These are phyloP conservation scores for Iberis pinnata DNA, from an alignment of 345 rosid species.

Conservation along the genomic window DNA sequence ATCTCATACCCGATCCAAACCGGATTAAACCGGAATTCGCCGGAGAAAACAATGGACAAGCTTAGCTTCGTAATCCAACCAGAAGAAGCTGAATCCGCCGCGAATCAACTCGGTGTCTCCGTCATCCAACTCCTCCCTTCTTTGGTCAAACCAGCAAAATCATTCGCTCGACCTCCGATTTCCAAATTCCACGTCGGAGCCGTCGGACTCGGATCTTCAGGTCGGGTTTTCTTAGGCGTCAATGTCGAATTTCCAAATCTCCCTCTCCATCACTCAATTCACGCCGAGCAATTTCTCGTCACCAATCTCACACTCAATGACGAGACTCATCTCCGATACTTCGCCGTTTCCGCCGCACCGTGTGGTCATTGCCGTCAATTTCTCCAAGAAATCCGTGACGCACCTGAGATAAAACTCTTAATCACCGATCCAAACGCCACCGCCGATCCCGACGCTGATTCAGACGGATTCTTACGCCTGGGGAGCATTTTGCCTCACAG, in stretches of 20 bases:
- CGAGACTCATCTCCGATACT: slow-evolving; percentile 42
- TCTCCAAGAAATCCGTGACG: slow-evolving; percentile 72
- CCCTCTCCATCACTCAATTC: slow-evolving; percentile 84
- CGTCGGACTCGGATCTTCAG: slow-evolving; percentile 79
- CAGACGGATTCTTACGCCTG: slow-evolving; percentile 34
- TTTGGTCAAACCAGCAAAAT: slow-evolving; percentile 53
- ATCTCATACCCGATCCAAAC: slow-evolving; percentile 21
- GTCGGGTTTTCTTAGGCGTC: slow-evolving; percentile 79
- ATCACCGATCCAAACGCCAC: slow-evolving; percentile 31
- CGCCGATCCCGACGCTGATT: slow-evolving; percentile 13
- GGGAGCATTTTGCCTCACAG: slow-evolving; percentile 56
- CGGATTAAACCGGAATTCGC: slow-evolving; percentile 27
- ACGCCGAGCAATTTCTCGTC: slow-evolving; percentile 95
- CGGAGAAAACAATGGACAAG: slow-evolving; percentile 49
- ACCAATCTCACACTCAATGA: slow-evolving; percentile 69
- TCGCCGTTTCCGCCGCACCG: slow-evolving; percentile 91
- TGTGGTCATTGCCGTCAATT: slow-evolving; percentile 99
- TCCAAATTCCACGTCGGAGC: slow-evolving; percentile 75
- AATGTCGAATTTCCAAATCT: slow-evolving; percentile 87
- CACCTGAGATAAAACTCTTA: slow-evolving; percentile 47
- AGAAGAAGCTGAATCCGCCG: slow-evolving; percentile 62
- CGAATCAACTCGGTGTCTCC: slow-evolving; percentile 43
- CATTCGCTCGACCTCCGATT: slow-evolving; percentile 75
- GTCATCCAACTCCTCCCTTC: slow-evolving; percentile 57
- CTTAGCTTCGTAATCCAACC: slow-evolving; percentile 58